Evolutionary conservation across 2,329 filamentous ascomycete species (phyloP).

Genomic region (Fusarium paranaense): DNA sequence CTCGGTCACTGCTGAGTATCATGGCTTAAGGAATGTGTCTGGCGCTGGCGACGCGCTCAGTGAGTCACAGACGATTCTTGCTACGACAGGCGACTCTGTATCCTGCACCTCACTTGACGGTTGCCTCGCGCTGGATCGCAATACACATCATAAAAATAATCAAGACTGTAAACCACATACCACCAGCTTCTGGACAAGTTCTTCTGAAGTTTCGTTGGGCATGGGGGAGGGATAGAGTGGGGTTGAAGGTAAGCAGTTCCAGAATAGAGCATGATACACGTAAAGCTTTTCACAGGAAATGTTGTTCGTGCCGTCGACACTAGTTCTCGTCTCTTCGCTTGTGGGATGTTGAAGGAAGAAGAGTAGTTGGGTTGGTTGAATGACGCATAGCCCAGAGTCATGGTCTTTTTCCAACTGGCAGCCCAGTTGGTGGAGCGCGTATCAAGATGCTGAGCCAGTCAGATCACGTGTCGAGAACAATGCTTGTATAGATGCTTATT

Average conservation of each 20-base stretch:
- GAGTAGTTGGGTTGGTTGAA: conserved; percentile 14
- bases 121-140: neutral
- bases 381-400: conserved; percentile 33
- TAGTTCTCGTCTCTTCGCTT: neutral
- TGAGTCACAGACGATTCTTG: conserved; percentile 4
- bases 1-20: neutral
- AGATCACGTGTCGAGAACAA: conserved; percentile 27
- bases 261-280: conserved; percentile 38
- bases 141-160: neutral
- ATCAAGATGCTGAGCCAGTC: conserved; percentile 3
- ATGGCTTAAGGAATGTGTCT: neutral
- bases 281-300: neutral
- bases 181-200: conserved; percentile 45
- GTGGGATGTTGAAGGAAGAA: conserved; percentile 9
- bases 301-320: neutral
- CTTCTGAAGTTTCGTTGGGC: conserved; percentile 36
- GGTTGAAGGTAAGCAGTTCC: conserved; percentile 18
- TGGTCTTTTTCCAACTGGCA: conserved; percentile 23
- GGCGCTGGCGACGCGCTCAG: neutral
- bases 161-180: conserved; percentile 36
- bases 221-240: conserved; percentile 35
- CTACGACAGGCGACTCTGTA: neutral
- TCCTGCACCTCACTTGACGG: neutral
- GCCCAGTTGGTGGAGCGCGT: conserved; percentile 21
- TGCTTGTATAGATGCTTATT: neutral